These are phyloP conservation scores for Globisporangium yorkense DNA, from an alignment of 352 stramenopile species.

Conservation along the genomic window DNA sequence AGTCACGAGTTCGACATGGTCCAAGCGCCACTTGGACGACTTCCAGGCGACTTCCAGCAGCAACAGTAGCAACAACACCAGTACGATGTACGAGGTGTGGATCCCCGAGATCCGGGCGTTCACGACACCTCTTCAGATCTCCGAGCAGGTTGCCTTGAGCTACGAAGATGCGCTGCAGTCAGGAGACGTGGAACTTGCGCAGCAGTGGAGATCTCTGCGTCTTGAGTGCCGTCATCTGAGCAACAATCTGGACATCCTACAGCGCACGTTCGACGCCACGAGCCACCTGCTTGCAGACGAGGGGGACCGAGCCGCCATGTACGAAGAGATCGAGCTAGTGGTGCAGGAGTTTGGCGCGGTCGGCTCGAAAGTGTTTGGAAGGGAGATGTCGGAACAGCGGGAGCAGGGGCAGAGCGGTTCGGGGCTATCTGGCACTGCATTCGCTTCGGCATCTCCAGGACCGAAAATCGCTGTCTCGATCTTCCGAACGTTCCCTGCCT, in stretches of 20 bases:
- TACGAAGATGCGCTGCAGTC: background rate
- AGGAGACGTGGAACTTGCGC: background rate
- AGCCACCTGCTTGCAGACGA: constrained; percentile 3
- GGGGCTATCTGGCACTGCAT: background rate
- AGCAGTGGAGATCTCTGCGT: background rate
- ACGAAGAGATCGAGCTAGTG: constrained; percentile 10
- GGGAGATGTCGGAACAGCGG: background rate
- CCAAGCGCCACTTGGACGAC: background rate
- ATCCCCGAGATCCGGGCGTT: constrained; percentile 18
- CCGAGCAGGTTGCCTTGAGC: constrained; percentile 23
- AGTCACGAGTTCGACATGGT: background rate
- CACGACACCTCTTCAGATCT: constrained; percentile 31
- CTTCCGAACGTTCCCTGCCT: background rate
- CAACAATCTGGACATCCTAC: constrained; percentile 6
- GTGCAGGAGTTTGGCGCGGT: constrained; percentile 7
- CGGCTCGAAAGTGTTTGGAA: background rate
- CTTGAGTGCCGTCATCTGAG: constrained; percentile 8
- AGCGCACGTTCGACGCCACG: constrained; percentile 8
- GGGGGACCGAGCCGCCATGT: constrained; percentile 10
- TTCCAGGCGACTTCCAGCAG: background rate
- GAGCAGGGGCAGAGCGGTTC: background rate
- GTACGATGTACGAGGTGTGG: constrained; percentile 19
- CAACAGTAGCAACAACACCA: background rate
- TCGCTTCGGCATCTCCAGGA: background rate
- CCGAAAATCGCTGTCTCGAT: background rate